Evolutionary conservation across 176 grass and related monocot genomes (phyloP), one percentile per base, ranked within the genome.

Genomic region (Zoysia japonica): DNA sequence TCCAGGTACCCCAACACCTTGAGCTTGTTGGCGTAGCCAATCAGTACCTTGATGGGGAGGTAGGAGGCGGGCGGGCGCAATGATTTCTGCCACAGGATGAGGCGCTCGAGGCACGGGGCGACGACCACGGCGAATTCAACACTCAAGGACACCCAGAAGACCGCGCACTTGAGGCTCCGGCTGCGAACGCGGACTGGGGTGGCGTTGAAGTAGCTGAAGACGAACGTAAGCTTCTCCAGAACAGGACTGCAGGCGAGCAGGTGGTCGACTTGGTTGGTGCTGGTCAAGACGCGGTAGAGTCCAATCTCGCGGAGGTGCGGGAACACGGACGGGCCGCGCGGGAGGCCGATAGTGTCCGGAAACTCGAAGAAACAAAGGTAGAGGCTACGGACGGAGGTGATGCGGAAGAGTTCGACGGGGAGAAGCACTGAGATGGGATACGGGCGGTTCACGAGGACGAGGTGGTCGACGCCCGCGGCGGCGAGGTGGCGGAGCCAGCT

Each of bases 1-100:
- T 84, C 70, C 54, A 85, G 39, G 82, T 80, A 88, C 37, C 87
- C 87, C 15, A 84, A 56, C 62, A 88, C 81, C 56, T 51, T 55
- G 45, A 88, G 82, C 41, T 71, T 13, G 1, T 54, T 49, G 47
- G 82, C 41, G 20, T 74, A 9, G 51, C 76, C 76, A 74, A 88
- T 84, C 52, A 47, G 80, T 19, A 88, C 0, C 66, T 9, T 77
- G 11, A 14, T 77, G 35, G 1, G 47, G 55, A 47, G 2, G 37
- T 14, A 0, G 4, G 19, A 16, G 40, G 12, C 3, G 6, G 39
- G 6, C 1, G 0, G 3, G 48, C 11, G 4, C 8, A 19, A 40
- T 19, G 2, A 19, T 11, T 1, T 11, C 39, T 71, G 20, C 48
- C 79, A 87, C 47, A 87, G 15, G 66, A 87, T 77, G 43, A 87